Conservation (phyloP, 1,284 basidiomycete species). For the Trametes sp. region DNA sequence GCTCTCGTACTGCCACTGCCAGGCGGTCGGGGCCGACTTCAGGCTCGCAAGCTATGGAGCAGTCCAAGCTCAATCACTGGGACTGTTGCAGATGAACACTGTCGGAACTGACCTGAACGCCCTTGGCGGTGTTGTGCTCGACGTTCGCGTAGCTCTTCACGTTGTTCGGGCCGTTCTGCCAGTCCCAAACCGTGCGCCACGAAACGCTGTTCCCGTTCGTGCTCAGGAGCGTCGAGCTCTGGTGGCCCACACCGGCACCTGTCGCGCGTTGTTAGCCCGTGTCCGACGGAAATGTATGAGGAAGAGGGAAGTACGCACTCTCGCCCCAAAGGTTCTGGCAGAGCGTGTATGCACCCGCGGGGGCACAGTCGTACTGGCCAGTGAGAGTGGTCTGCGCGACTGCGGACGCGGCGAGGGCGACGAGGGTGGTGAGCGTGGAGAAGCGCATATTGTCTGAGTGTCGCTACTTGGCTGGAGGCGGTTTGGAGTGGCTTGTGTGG, state of each 20-base stretch:
- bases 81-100: background rate
- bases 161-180: constrained; percentile 58
- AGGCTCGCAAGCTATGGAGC: constrained; percentile 46
- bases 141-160: constrained; percentile 67
- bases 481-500: background rate
- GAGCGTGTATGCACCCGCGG: constrained; percentile 57
- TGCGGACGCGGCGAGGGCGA: constrained; percentile 30
- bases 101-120: constrained; percentile 42
- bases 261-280: background rate
- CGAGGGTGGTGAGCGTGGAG: constrained; percentile 28
- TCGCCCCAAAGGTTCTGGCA: constrained; percentile 67
- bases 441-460: constrained; percentile 29
- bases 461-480: background rate
- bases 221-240: constrained; percentile 56
- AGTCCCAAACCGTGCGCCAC: constrained; percentile 63
- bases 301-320: constrained; percentile 40
- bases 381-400: constrained; percentile 44
- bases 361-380: constrained; percentile 53
- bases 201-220: constrained; percentile 51
- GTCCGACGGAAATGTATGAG: no score
- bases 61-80: background rate
- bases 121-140: constrained; percentile 51
- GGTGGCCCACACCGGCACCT: constrained; percentile 56
- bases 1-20: constrained; percentile 59
- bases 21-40: constrained; percentile 54